Evolutionary conservation across 352 stramenopile genomes (phyloP), one percentile per base, ranked within the genome.

Genomic region (Blastocystis sp.): DNA sequence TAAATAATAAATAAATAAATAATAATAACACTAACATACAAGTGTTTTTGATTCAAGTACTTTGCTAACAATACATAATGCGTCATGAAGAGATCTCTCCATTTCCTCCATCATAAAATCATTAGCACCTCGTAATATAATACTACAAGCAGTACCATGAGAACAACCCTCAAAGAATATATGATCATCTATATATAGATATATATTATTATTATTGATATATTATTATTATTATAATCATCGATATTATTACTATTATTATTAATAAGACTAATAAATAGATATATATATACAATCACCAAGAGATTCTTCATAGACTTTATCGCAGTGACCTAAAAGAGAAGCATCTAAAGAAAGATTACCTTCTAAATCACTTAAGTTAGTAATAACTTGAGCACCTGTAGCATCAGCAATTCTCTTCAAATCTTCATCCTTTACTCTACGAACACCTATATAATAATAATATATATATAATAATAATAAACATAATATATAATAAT

Each of bases 71-170:
- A 96, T 86, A 78, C 93, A 96, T 41, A 98, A 77, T 34, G 84
- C 83, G 74, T 99, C 91, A 70, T 97, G 88, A 55, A 99, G 78
- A 18, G 90, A 93, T 31, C 91, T 80, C 72, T 99, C 88, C 83
- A 97, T 95, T 75, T 99, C 91, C 68, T 97, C 88, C 7, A 94
- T 75, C 80, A 96, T 91, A 77, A 94, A 96, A 67, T 98, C 90
- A 77, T 99, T 99, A 27, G 91, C 90, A 30, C 91, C 91, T 25
- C 91, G 82, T 48, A 99, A 76, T 21, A 99, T 83, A 59, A 99
- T 83, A 11, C 35, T 48, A 23, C 44, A 5, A 0, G 88, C 96
- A 27, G 86, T 93, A 2, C 86, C 75, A 62, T 86, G 79, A 45
- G 79, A 81, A 37, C 79, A 85, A 27, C 88, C 90, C 72, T 93